A percentile compares a stretch with the other conserved stretches of the same genome.
phyloP scores from a whole-genome alignment of 1,284 basidiomycete genomes.

The Apiotrichum sp. region DNA sequence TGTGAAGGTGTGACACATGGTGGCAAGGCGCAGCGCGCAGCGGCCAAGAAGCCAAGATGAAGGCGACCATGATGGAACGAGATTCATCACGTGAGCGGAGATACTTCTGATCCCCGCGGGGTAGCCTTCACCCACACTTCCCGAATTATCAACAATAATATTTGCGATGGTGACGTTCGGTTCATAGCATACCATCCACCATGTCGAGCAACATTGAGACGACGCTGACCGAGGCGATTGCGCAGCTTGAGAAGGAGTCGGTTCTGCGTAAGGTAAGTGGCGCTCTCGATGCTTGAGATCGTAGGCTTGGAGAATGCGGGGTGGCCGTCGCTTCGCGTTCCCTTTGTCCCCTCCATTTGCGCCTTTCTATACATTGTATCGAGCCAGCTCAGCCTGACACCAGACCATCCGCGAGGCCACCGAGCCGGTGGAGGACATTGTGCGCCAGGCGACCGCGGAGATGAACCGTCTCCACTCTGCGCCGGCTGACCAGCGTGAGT shows the following conservation, averaged over 20 bases:
- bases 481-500: conserved; percentile 35
- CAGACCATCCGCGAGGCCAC: conserved; percentile 42
- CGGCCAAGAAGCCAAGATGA: too few relatives aligned
- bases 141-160: not conserved
- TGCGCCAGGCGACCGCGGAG: conserved; percentile 35
- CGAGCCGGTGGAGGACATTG: conserved; percentile 42
- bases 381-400: not conserved
- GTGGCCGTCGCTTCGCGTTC: too few relatives aligned
- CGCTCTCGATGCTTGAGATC: not conserved
- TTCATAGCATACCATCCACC: not conserved
- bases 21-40: too few relatives aligned
- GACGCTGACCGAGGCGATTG: conserved; percentile 33
- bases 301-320: too few relatives aligned
- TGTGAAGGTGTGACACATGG: too few relatives aligned
- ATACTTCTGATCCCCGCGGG: too few relatives aligned
- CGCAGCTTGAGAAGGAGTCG: conserved; percentile 42
- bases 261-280: conserved; percentile 38
- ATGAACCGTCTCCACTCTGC: conserved; percentile 43
- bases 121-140: too few relatives aligned
- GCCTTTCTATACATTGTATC: too few relatives aligned
- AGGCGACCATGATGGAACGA: too few relatives aligned
- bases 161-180: too few relatives aligned
- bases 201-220: conserved; percentile 16
- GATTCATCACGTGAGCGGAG: too few relatives aligned
- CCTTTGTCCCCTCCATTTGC: too few relatives aligned